Base-by-base conservation (phyloP, 257 asterid genomes). In the Ehretia macrophylla region DNA sequence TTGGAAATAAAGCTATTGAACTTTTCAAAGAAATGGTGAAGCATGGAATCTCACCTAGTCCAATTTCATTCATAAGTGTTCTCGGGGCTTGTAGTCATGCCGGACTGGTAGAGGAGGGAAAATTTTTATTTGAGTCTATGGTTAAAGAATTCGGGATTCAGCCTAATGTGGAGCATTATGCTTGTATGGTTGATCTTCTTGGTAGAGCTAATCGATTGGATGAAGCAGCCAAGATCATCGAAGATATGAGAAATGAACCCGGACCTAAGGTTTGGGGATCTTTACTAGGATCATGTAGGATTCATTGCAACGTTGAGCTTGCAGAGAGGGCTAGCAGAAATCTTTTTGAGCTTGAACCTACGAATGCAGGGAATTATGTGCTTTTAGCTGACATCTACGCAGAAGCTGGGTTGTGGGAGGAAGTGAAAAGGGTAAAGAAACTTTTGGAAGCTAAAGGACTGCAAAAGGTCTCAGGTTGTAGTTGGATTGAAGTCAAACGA, bases 61-160 rank as follows among this genome's bases (percentile, higher is more conserved):
- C 86, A 12, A 62, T 91, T 64, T 64, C 98, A 21, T 91, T 88
- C 20, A 80, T 91, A 23, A 91, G 95, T 57, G 81, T 85, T 16
- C 73, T 91, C 77, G 92, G 90, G 59, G 98, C 96, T 65, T 91
- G 98, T 66, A 88, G 96, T 69, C 98, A 91, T 77, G 78, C 95
- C 1, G 95, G 98, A 38, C 86, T 88, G 10, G 88, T 85, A 16
- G 92, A 75, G 17, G 90, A 88, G 61, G 98, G 96, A 1, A 84
- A 68, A 68, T 4, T 17, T 16, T 16, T 91, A 12, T 88, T 87
- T 62, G 73, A 85, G 45, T 85, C 96, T 1, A 85, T 88, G 95
- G 68, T 55, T 16, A 77, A 66, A 47, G 72, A 78, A 16, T 68
- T 83, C 46, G 70, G 71, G 9, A 77, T 91, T 58, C 32, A 27